These are phyloP conservation scores for Knufia fluminis DNA, from an alignment of 2,329 filamentous ascomycete species.

Conservation along the genomic window DNA sequence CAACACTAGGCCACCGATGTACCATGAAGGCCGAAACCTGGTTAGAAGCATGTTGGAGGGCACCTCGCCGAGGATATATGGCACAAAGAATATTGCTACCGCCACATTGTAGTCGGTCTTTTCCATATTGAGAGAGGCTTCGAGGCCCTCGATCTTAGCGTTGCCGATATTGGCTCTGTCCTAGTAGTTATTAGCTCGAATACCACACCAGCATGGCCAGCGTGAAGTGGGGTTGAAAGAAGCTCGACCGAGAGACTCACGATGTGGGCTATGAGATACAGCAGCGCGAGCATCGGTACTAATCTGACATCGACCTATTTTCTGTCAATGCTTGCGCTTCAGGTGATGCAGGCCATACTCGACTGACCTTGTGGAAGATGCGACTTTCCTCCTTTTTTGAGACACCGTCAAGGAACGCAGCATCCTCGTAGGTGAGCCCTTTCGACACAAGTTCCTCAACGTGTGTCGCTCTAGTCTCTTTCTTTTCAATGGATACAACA, in stretches of 20 bases:
- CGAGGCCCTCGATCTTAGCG: constrained; percentile 35
- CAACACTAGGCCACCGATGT: constrained; percentile 21
- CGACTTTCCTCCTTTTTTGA: constrained; percentile 1
- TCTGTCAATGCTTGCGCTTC: too few species aligned
- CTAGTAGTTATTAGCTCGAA: constrained; percentile 27
- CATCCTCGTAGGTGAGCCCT: constrained; percentile 8
- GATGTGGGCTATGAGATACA: too few species aligned
- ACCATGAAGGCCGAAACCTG: constrained; percentile 22
- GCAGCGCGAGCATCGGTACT: constrained; percentile 6
- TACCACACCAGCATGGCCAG: too few species aligned
- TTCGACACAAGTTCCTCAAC: constrained; percentile 5
- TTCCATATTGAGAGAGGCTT: constrained; percentile 33
- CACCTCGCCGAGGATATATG: constrained; percentile 25
- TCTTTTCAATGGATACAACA: constrained; percentile 1
- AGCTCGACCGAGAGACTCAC: too few species aligned
- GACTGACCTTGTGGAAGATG: constrained; percentile 7
- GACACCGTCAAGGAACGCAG: constrained; percentile 5
- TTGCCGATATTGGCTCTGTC: constrained; percentile 40
- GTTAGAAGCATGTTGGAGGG: constrained; percentile 26
- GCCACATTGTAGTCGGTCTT: constrained; percentile 29
- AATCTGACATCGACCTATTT: constrained; percentile 8
- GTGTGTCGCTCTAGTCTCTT: not conserved
- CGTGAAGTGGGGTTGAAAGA: too few species aligned
- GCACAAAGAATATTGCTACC: constrained; percentile 25
- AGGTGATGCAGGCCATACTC: too few species aligned